Conservation (phyloP, 139 green algal genomes). For the Parachlorella kessleri region DNA sequence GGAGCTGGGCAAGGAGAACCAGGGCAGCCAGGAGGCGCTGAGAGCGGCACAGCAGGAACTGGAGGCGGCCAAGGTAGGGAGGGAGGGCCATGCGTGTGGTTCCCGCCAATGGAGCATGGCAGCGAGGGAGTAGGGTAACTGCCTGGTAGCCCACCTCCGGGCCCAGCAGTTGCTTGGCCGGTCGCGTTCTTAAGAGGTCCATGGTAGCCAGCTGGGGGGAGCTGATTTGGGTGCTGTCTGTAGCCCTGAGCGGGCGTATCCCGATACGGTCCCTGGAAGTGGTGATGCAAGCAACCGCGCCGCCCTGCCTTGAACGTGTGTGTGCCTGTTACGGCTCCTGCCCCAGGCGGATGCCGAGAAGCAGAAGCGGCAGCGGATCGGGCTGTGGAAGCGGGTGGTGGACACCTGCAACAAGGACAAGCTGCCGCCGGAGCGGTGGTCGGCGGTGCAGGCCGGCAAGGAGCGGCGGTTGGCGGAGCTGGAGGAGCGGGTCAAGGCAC, state of each 20-base stretch:
- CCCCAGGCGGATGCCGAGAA: conserved; percentile 23
- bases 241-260: no score
- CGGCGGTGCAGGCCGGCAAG: conserved; percentile 17
- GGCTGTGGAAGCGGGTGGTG: conserved; percentile 1
- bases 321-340: no score
- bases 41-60: not conserved
- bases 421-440: conserved; percentile 15
- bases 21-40: not conserved
- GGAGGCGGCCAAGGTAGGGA: not conserved
- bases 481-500: conserved; percentile 15
- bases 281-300: no score
- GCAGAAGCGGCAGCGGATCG: not conserved
- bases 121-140: no score
- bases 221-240: no score
- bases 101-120: no score
- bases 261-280: no score
- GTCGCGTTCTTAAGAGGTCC: no score
- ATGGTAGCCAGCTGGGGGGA: no score
- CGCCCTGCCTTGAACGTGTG: not conserved
- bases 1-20: not conserved
- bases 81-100: no score
- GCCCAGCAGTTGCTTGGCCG: no score
- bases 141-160: no score
- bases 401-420: conserved; percentile 36
- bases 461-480: conserved; percentile 31